A percentile compares a stretch with the other conserved stretches of the same genome.
Conservation (phyloP, 2,329 filamentous ascomycete genomes). For the Trichoderma lentiforme region DNA sequence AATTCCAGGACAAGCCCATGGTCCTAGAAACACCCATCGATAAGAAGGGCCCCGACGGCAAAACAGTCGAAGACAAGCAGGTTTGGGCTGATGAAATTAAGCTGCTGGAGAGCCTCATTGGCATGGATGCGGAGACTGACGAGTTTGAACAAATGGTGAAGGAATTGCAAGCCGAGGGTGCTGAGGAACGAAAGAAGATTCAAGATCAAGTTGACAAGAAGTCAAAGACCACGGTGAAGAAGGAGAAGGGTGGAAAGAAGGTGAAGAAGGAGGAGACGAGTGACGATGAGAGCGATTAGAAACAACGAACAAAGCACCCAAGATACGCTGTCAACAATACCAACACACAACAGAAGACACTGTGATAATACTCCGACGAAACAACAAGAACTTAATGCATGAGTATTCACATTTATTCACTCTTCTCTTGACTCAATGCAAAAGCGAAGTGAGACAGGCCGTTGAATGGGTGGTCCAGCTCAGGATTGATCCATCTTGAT, state of each 20-base stretch:
- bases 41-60: constrained; percentile 60
- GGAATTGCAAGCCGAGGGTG: constrained; percentile 65
- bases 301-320: background rate
- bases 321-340: background rate
- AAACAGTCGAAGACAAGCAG: constrained; percentile 69
- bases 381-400: no score
- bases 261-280: constrained; percentile 33
- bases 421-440: no score
- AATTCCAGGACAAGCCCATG: constrained; percentile 79
- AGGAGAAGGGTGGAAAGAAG: constrained; percentile 26
- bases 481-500: no score
- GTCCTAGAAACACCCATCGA: constrained; percentile 96
- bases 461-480: no score
- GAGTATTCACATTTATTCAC: no score
- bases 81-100: constrained; percentile 96
- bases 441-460: no score
- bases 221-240: constrained; percentile 53
- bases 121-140: constrained; percentile 71
- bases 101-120: constrained; percentile 82
- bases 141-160: constrained; percentile 67
- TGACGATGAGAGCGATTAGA: constrained; percentile 35
- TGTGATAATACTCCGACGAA: no score
- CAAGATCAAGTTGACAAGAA: constrained; percentile 78
- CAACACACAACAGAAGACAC: background rate
- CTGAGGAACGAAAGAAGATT: constrained; percentile 68